These are phyloP conservation scores for Auriscalpium vulgare DNA, from an alignment of 768 basidiomycete genomes.

Conservation along the genomic window DNA sequence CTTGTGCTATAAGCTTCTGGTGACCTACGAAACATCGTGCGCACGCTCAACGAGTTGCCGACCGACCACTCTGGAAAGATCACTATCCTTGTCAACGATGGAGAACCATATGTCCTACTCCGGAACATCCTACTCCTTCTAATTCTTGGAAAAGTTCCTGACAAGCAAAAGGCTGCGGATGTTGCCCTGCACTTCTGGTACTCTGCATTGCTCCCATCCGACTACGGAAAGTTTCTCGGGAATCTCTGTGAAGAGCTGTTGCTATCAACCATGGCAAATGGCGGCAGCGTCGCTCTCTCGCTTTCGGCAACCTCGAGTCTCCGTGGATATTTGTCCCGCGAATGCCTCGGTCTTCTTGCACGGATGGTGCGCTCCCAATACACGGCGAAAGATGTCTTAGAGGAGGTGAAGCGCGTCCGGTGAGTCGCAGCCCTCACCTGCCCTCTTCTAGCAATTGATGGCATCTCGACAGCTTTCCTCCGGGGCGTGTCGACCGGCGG, in stretches of 20 bases:
- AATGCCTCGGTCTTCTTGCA: no score
- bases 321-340: no score
- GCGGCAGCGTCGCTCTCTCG: no score
- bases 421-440: neutral
- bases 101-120: slow-evolving; percentile 19
- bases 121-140: slow-evolving; percentile 37
- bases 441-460: no score
- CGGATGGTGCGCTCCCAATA: slow-evolving; percentile 13
- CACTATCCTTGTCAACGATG: slow-evolving; percentile 36
- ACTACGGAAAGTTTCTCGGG: neutral
- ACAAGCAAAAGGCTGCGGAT: slow-evolving; percentile 30
- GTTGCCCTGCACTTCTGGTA: slow-evolving; percentile 42
- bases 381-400: neutral
- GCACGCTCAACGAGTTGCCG: slow-evolving; percentile 36
- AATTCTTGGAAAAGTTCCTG: slow-evolving; percentile 29
- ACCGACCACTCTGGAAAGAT: slow-evolving; percentile 31
- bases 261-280: no score
- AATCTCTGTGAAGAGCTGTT: no score
- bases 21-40: slow-evolving; percentile 37
- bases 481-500: slow-evolving; percentile 31
- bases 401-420: neutral
- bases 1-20: slow-evolving; percentile 33
- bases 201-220: slow-evolving; percentile 32
- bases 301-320: no score
- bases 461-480: slow-evolving; percentile 21